These are phyloP conservation scores for Auxenochlorella pyrenoidosa DNA, from an alignment of 139 green algal genomes.

Conservation along the genomic window DNA sequence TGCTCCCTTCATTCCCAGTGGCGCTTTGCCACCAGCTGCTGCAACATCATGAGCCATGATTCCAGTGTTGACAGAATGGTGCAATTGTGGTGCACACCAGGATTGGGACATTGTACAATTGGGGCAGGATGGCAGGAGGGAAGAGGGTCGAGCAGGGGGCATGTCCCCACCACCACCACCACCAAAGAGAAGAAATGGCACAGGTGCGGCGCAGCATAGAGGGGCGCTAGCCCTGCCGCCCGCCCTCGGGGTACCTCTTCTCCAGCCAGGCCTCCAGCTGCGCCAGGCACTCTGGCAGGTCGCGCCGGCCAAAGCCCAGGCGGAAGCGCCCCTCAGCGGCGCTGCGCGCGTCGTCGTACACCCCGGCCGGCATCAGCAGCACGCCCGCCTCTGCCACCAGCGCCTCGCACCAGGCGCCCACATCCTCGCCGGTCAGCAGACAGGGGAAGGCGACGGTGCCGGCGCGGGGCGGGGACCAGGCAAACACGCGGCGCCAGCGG, in stretches of 20 bases:
- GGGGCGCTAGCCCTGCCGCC: neutral
- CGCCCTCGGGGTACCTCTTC: neutral
- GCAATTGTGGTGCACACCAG: too few species aligned
- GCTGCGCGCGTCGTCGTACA: slow-evolving; percentile 65
- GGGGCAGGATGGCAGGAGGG: too few species aligned
- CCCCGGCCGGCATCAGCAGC: slow-evolving; percentile 74
- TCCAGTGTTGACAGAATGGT: too few species aligned
- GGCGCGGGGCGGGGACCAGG: slow-evolving; percentile 54
- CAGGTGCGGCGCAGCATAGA: too few species aligned
- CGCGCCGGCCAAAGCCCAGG: slow-evolving; percentile 65
- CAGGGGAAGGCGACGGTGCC: slow-evolving; percentile 66
- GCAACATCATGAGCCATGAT: too few species aligned
- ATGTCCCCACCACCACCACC: too few species aligned
- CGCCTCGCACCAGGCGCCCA: slow-evolving; percentile 61
- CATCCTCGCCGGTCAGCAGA: slow-evolving; percentile 36
- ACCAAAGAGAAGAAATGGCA: too few species aligned
- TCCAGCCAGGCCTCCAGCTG: slow-evolving; percentile 45
- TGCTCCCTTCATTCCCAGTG: too few species aligned
- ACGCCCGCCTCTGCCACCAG: slow-evolving; percentile 68
- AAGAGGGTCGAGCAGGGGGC: too few species aligned
- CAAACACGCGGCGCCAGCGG: slow-evolving; percentile 49
- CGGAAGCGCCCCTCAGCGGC: slow-evolving; percentile 55
- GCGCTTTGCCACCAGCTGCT: too few species aligned
- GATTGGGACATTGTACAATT: too few species aligned
- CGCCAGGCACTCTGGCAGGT: slow-evolving; percentile 61